phyloP scores from a whole-genome alignment of 257 asterid species.

The Nicotiana tomentosiformis region DNA sequence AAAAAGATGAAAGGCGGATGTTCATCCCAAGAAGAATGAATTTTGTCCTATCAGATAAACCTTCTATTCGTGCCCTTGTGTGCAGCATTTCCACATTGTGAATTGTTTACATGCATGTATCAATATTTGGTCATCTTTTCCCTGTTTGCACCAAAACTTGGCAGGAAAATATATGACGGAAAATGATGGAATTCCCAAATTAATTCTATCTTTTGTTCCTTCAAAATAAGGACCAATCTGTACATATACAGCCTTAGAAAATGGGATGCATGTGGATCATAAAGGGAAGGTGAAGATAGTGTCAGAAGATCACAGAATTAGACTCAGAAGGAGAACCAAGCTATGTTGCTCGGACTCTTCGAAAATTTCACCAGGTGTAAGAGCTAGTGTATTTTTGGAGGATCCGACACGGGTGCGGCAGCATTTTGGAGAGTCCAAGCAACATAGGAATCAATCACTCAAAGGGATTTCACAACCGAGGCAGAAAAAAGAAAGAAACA shows the following conservation, averaged over 20 bases:
- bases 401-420: no score
- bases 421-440: no score
- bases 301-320: neutral
- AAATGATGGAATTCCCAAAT: neutral
- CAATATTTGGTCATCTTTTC: neutral
- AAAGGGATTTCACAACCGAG: neutral
- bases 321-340: neutral
- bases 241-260: neutral
- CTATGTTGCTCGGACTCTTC: no score
- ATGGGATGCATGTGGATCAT: neutral
- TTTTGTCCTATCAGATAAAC: neutral
- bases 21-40: neutral
- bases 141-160: neutral
- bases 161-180: neutral
- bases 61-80: neutral
- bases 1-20: neutral
- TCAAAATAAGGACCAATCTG: neutral
- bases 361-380: no score
- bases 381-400: no score
- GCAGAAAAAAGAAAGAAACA: neutral
- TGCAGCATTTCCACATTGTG: neutral
- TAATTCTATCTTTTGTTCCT: neutral
- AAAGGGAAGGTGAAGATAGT: neutral
- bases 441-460: neutral
- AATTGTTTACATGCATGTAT: neutral